Base-by-base conservation (phyloP, 75 land plant genomes). In the Cryptomeria japonica region DNA sequence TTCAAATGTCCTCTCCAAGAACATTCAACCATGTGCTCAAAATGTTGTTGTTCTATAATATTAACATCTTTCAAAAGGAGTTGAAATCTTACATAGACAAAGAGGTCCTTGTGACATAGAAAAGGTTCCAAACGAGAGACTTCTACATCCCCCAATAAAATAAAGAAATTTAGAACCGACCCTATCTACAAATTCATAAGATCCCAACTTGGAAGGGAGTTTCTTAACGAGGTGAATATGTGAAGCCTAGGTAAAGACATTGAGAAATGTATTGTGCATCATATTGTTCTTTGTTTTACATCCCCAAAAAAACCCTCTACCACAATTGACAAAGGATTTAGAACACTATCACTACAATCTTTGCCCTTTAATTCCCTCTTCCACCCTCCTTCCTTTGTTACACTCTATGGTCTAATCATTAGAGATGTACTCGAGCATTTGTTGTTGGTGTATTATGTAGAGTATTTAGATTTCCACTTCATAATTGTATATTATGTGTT, bases 231-330 rank as follows among this genome's bases (percentile, higher is more conserved):
- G 3, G 88, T 86, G 42, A 88, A 89, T 78, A 86, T 83, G 64
- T 83, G 80, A 80, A 90, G 93, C 80, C 93, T 92, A 0, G 94
- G 95, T 22, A 91, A 94, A 88, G 87, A 93, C 61, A 92, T 94
- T 38, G 92, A 91, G 94, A 93, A 91, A 89, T 39, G 13, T 73
- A 28, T 16, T 64, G 80, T 80, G 84, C 90, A 19, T 39, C 75
- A 34, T 78, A 89, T 73, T 89, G 87, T 87, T 84, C 83, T 28
- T 89, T 84, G 90, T 86, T 89, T 76, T 88, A 89, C 6, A 58
- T 39, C 47, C 3, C 47, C 47, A 64, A 85, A 39, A n/a, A 87
- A 77, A 2, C 88, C 88, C 19, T 87, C 86, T 38, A 76, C 90
- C 14, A 89, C 88, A n/a, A 82, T 78, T 25, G 86, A 88, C 11